Conservation (phyloP, 331 rosid species). For the Phaseolus coccineus region DNA sequence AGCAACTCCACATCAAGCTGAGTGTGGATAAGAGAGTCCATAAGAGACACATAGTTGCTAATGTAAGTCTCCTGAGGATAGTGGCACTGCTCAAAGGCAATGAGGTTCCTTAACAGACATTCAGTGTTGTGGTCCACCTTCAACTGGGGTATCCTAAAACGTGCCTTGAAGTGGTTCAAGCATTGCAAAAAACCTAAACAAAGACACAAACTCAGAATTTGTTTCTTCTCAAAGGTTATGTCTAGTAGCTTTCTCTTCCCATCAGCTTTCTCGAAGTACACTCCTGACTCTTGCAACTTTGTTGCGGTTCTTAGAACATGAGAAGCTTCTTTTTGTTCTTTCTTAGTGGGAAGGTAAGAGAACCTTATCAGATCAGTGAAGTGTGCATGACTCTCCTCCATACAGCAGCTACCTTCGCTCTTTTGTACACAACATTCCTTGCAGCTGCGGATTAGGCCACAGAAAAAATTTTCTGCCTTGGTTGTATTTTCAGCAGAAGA, state of each 20-base stretch:
- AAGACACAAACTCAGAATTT: conserved; percentile 35
- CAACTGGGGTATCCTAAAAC: conserved; percentile 40
- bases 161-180: conserved; percentile 42
- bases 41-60: conserved; percentile 38
- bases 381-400: background rate
- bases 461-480: background rate
- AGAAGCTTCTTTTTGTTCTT: background rate
- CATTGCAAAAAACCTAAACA: conserved; percentile 41
- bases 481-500: background rate
- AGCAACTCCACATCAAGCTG: conserved; percentile 37
- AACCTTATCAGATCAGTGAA: conserved; percentile 40
- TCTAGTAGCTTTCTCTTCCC: background rate
- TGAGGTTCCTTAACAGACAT: conserved; percentile 45
- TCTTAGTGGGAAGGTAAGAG: conserved; percentile 6
- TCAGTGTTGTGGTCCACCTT: conserved; percentile 45
- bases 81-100: conserved; percentile 56
- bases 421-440: background rate
- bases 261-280: conserved; percentile 42
- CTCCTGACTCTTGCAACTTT: conserved; percentile 41
- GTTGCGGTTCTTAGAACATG: conserved; percentile 39
- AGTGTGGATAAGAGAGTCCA: conserved; percentile 44
- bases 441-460: background rate
- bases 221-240: conserved; percentile 26
- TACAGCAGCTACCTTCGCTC: background rate
- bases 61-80: conserved; percentile 41